Base-by-base conservation (phyloP, 2,329 filamentous ascomycete genomes). In the Pestalotiopsis sp. region DNA sequence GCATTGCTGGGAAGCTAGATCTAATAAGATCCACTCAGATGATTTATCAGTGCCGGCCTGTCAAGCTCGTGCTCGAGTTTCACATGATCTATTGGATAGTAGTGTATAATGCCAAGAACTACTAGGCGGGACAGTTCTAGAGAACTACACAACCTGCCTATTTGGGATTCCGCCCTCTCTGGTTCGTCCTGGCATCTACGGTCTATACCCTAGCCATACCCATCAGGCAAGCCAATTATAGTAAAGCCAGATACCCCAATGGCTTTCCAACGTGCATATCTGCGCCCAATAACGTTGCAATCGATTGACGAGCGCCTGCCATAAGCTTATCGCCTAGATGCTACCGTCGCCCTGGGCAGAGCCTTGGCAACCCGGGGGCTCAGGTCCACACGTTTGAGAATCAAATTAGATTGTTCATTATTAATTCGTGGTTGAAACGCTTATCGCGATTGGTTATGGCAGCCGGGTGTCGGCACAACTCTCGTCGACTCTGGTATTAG, bases 111-210 rank as follows among this genome's bases (percentile, higher is more conserved):
- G 59, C 59, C 59, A 62, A 62, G 59, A 62, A 12, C 31, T 31
- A 38, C n/a, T 40, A 36, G 14, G 38, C n/a, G 14, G 14, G 36
- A 20, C 13, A 20, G 25, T 36, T 36, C 31, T 9, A 14, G 36
- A 62, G 14, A 40, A 61, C 14, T n/a, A 49, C n/a, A 45, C 41
- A 66, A 66, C 63, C 63, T 66, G 63, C 63, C 63, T 66, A 57
- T 27, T 66, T 57, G 13, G 63, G 63, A 38, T 6, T 36, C 45
- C 49, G 45, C 17, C 57, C 25, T 23, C 17, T 23, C 31, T 36
- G 31, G 31, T 36, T 36, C 31, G 31, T 36, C 31, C 31, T 36
- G 31, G 31, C 31, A 31, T 31, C 31, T 31, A 31, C 31, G 31
- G 31, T 31, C 31, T 36, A 36, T 36, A 36, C 31, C 31, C 31